Evolutionary conservation across 805 yeast genomes (phyloP).

Genomic region (Wickerhamiella alocasiicola): DNA sequence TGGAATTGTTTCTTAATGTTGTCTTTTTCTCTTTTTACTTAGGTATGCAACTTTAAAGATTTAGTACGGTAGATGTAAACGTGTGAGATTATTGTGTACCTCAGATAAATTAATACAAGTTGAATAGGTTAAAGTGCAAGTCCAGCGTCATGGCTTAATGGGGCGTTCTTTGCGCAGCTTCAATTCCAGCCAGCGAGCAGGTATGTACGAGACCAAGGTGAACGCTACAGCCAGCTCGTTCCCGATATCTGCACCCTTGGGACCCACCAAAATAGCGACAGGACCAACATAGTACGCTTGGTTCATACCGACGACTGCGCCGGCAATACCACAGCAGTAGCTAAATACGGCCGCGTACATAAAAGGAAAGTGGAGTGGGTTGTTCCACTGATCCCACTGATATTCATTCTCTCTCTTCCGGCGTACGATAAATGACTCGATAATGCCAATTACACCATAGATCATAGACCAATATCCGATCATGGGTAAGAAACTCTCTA

Average conservation of each 20-base stretch:
- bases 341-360: slow-evolving; percentile 62
- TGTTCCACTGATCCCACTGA: slow-evolving; percentile 68
- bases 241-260: slow-evolving; percentile 66
- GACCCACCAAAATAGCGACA: slow-evolving; percentile 52
- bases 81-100: no score
- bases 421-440: slow-evolving; percentile 57
- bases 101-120: no score
- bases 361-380: slow-evolving; percentile 42
- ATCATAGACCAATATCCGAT: slow-evolving; percentile 84
- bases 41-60: no score
- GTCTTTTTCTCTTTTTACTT: no score
- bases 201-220: slow-evolving; percentile 51
- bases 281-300: slow-evolving; percentile 79
- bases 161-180: slow-evolving; percentile 29
- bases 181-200: slow-evolving; percentile 52
- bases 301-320: slow-evolving; percentile 79
- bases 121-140: not conserved
- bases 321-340: slow-evolving; percentile 59
- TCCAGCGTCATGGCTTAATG: not conserved
- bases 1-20: no score
- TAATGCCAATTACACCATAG: slow-evolving; percentile 56
- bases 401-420: slow-evolving; percentile 38
- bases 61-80: no score
- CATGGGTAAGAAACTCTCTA: slow-evolving; percentile 80
- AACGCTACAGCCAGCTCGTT: slow-evolving; percentile 69